Evolutionary conservation across 805 yeast species (phyloP), one percentile per base, ranked within the genome.

Genomic region (Yamadazyma endophytica): DNA sequence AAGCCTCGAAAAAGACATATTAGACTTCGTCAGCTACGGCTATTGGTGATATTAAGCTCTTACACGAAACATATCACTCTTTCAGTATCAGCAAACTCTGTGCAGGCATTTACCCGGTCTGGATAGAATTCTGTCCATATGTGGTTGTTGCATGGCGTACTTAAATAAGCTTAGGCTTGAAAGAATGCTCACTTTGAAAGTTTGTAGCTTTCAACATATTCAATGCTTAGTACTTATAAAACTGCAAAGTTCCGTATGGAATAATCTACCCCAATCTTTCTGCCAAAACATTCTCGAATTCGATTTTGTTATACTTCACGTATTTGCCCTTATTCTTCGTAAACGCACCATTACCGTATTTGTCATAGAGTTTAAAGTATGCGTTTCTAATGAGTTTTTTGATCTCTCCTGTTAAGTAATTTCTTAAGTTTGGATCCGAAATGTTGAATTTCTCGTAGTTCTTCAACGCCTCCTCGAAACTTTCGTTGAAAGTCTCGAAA

Each of bases 351-450:
- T 60, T 61, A 4, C 74, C 73, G 46, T 84, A 79, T 54, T 84
- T 83, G 45, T 83, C 87, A 55, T 85, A 81, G 52, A 90, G 82
- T 47, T 92, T 77, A 49, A 81, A 79, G 58, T 90, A 90, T 33
- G 90, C 74, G 9, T 96, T 96, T 36, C 78, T 69, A 31, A 92
- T 79, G 43, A 87, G 76, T 42, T 64, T 65, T 21, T 79, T 79
- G 48, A 82, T 81, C 47, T 90, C 97, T 33, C 75, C 74, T 11
- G 76, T 69, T 44, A 92, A 60, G 33, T 70, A 73, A 36, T 72
- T 68, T 39, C 78, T 77, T 54, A 90, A 66, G 24, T 70, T 70
- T 4, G 75, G 68, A 50, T 87, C 94, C 6, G 79, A 73, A 27
- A 87, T 69, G 35, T 73, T 74, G 52, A 77, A 81, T 29, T 69